Percentiles rank a stretch among this genome's conserved stretches.
These are phyloP conservation scores for Pelargonium citronellum DNA, from an alignment of 441 rosid species.

Conservation along the genomic window DNA sequence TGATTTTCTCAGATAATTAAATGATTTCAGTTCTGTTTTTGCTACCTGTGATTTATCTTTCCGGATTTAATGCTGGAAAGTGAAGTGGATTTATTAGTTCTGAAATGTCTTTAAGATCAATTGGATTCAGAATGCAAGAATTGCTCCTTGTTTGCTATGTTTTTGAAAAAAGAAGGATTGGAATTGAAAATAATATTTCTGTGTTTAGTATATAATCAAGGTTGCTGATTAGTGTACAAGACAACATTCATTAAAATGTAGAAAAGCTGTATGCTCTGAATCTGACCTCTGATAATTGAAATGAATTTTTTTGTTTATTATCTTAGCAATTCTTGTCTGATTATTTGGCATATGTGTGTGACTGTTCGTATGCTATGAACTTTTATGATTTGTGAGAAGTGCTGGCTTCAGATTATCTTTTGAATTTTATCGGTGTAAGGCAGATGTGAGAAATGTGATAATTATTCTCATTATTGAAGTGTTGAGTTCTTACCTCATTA, in stretches of 20 bases:
- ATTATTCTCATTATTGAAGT: neutral
- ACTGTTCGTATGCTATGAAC: neutral
- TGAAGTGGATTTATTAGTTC: neutral
- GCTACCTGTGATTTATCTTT: too few relatives aligned
- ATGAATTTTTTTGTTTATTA: neutral
- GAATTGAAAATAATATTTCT: neutral
- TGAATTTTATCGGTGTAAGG: neutral
- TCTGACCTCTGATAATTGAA: neutral
- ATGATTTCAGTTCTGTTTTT: too few relatives aligned
- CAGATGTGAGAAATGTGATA: neutral
- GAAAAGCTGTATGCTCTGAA: neutral
- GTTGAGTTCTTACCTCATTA: neutral
- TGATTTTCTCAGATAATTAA: neutral
- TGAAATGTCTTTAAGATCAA: neutral
- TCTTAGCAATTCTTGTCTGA: neutral
- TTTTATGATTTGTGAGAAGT: neutral
- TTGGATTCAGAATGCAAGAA: neutral
- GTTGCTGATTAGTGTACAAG: too few relatives aligned
- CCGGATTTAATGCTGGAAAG: too few relatives aligned
- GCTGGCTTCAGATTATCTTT: neutral
- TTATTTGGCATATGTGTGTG: neutral
- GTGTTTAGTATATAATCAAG: too few relatives aligned
- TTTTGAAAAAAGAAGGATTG: neutral
- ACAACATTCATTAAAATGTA: neutral
- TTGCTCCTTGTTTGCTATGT: neutral